Percentiles rank a stretch among this genome's conserved stretches.
These are phyloP conservation scores for Globisporangium iwayamae DNA, from an alignment of 352 stramenopile species.

Conservation along the genomic window DNA sequence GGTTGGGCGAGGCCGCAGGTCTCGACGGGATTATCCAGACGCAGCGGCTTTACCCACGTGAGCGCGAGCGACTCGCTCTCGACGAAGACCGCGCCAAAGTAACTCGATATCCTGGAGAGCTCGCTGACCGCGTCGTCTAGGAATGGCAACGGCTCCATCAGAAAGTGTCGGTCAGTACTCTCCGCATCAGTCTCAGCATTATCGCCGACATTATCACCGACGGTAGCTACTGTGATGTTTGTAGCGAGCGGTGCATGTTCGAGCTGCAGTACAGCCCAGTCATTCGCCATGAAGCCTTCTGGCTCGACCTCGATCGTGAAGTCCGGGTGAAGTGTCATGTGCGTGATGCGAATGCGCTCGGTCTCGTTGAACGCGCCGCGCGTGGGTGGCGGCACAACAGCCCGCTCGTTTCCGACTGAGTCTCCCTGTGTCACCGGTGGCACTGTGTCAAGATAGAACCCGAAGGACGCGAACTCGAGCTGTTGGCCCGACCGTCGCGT, in stretches of 20 bases:
- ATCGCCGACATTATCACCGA: neutral
- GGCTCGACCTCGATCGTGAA: neutral
- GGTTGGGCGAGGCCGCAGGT: neutral
- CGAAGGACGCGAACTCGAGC: slow-evolving; percentile 9
- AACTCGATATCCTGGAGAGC: neutral
- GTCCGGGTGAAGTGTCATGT: neutral
- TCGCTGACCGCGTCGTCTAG: neutral
- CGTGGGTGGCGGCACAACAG: neutral
- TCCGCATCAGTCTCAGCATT: neutral
- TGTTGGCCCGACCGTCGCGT: neutral
- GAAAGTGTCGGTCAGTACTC: neutral
- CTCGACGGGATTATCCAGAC: neutral
- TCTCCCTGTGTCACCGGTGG: neutral
- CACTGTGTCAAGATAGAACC: neutral
- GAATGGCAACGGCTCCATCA: neutral
- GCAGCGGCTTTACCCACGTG: slow-evolving; percentile 1
- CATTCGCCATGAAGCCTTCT: neutral
- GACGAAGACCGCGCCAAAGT: slow-evolving; percentile 5
- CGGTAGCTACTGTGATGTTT: neutral
- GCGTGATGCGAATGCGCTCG: slow-evolving; percentile 2
- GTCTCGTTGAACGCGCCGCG: slow-evolving; percentile 6
- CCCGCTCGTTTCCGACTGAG: neutral
- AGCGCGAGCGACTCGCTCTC: slow-evolving; percentile 1
- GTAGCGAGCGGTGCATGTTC: neutral
- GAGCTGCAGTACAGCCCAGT: slow-evolving; percentile 5